Evolutionary conservation across 352 stramenopile species (phyloP), one percentile per base, ranked within the genome.

Genomic region (Plasmopara muralis): DNA sequence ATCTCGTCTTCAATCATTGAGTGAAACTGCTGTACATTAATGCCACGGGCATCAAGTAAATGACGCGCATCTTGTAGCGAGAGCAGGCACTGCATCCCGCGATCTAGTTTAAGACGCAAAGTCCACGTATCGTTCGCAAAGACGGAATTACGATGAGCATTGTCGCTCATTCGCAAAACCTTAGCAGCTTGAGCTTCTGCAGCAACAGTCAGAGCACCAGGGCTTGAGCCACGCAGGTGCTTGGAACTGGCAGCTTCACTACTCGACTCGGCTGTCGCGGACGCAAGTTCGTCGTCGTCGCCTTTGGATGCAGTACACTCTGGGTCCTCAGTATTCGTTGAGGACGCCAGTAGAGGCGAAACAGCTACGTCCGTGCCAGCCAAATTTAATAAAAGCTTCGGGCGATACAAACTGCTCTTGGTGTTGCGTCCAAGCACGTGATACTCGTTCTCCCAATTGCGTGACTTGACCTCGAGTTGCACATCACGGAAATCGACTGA

Each of bases 11-110:
- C 66, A 55, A 83, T 69, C 68, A 93, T 78, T 29, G 79, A 83
- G 54, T 93, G 83, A 55, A 93, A 93, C 45, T 90, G 75, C 62
- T 90, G 80, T 25, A 92, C 83, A 43, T 92, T 90, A 31, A 93
- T 80, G 16, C 80, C 76, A 16, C 83, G 80, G 7, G 83, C 83
- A 43, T 93, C 83, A 20, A 93, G 57, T 33, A 93, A 58, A 42
- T 92, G 83, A 33, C 83, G 83, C 4, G 81, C 83, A 16, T 93
- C 83, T 48, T 93, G 78, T 14, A 93, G 59, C 9, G 83, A 87
- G 34, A 93, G 48, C 50, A 93, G 54, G 43, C 81, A 88, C 41
- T 89, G 70, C 53, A 89, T 70, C 5, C 81, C 81, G 13, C 78
- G 75, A 49, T 91, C 77, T 31, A 93, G 74, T 31, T 85, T 66